Evolutionary conservation across 2,329 filamentous ascomycete genomes (phyloP), one percentile per base, ranked within the genome.

Genomic region (Aspergillus floridensis): DNA sequence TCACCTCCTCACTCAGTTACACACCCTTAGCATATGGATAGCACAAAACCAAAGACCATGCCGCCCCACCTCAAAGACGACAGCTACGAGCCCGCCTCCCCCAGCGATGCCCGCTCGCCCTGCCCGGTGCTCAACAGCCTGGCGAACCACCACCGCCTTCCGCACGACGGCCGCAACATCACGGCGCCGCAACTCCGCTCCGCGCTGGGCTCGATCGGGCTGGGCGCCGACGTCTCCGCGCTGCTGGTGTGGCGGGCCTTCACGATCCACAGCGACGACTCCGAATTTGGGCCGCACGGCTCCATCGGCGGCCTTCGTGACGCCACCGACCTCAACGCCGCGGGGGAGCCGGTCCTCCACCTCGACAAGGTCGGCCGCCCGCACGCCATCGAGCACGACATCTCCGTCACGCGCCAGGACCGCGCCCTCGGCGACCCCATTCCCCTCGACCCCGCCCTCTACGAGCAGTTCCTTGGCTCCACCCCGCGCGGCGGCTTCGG

Each of bases 41-140:
- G 24, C 53, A 56, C 4, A 19, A 58, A 22, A 19, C 14, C 16
- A 19, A 1, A 2, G 38, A 44, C 38, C 16, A 44, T 35, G 32
- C 12, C 31, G 5, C 38, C 14, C 14, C 16, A 44, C 6, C 16
- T 5, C 38, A 19, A 19, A 19, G 14, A 44, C 38, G 38, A 44
- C 38, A 44, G 14, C 38, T 63, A 59, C 53, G 55, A 47, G 24
- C 50, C 54, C 10, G 52, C 57, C 5, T 49, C 44, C 8, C 24
- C 59, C 7, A 47, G 41, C 32, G 61, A 63, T 41, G 47, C 62
- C 3, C 63, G 63, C 8, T 49, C 55, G 7, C 63, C 63, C n/a
- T 65, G 63, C 12, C 63, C 63, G 0, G 52, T 62, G 10, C 35
- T 65, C 32, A 65, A 65, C 56, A 55, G 54, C n/a, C 63, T 65